phyloP scores from a whole-genome alignment of 139 green algal genomes.

The Limnomonas spitsbergensis region DNA sequence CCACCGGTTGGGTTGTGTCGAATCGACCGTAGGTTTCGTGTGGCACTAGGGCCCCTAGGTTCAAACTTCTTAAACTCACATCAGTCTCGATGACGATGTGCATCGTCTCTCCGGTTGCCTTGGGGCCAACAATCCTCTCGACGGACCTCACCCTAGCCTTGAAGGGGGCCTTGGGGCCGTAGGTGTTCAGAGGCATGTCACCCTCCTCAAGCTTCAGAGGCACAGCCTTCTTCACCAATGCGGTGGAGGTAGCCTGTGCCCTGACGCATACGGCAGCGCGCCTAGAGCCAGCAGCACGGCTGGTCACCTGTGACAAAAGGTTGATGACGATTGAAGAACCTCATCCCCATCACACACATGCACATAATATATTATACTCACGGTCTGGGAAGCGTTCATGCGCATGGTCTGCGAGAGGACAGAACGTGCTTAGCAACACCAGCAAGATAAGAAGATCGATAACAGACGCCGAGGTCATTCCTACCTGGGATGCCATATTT shows the following conservation, averaged over 20 bases:
- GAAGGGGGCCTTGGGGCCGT: conserved; percentile 87
- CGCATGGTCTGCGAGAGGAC: conserved; percentile 35
- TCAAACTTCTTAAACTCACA: no score
- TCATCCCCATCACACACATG: no score
- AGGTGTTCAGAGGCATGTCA: conserved; percentile 91
- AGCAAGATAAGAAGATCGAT: conserved; percentile 4
- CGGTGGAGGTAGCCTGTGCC: conserved; percentile 18
- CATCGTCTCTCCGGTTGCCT: conserved; percentile 91
- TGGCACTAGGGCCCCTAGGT: no score
- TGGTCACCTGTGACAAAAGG: background rate
- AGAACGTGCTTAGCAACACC: background rate
- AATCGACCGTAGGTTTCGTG: no score
- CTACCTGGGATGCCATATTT: no score
- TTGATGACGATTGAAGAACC: background rate
- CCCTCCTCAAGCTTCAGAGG: conserved; percentile 58
- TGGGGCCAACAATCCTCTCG: conserved; percentile 93
- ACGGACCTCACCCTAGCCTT: conserved; percentile 83
- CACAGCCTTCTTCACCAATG: conserved; percentile 25
- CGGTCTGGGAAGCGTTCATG: conserved; percentile 26
- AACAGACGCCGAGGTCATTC: no score
- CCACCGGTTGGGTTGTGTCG: no score
- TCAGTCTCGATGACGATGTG: conserved; percentile 95
- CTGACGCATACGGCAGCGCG: conserved; percentile 17
- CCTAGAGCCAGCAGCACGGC: conserved; percentile 26
- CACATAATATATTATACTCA: no score